Evolutionary conservation across 169 alveolate species (phyloP).

Genomic region (Babesia sp.): DNA sequence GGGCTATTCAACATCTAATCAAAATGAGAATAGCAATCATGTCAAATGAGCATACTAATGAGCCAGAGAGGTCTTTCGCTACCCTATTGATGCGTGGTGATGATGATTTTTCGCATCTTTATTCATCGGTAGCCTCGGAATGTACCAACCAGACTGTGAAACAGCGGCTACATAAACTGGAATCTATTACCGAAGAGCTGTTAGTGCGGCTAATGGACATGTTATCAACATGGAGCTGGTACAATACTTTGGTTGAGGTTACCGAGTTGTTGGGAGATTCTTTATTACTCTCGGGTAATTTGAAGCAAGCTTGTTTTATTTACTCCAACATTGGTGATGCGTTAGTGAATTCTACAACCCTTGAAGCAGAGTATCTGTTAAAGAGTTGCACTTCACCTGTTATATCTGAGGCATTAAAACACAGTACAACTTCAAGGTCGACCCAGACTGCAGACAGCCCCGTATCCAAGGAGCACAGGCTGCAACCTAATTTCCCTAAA

Average conservation of each 20-base stretch:
- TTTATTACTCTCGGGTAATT: constrained; percentile 12
- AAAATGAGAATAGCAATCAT: constrained; percentile 12
- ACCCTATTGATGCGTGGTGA: constrained; percentile 36
- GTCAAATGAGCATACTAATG: not conserved
- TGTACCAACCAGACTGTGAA: not conserved
- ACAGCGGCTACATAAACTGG: constrained; percentile 16
- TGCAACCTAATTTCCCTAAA: constrained; percentile 5
- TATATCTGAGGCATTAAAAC: not conserved
- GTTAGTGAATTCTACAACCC: constrained; percentile 9
- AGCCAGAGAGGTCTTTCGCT: constrained; percentile 13
- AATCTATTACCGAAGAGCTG: constrained; percentile 4
- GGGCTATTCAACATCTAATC: constrained; percentile 41
- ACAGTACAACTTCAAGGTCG: not conserved
- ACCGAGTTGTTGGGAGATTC: constrained; percentile 51
- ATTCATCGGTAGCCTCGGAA: not conserved
- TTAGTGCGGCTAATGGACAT: constrained; percentile 10
- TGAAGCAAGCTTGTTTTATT: constrained; percentile 36
- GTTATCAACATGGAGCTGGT: constrained; percentile 27
- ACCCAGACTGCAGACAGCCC: not conserved
- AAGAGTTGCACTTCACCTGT: constrained; percentile 18
- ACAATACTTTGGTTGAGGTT: constrained; percentile 29
- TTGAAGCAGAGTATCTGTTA: constrained; percentile 27
- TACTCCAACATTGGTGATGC: constrained; percentile 22
- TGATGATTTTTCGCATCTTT: constrained; percentile 21
- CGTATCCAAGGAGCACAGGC: not conserved